Percentiles rank a stretch among this genome's conserved stretches.
These are phyloP conservation scores for Colletotrichum sp. DNA, from an alignment of 2,329 filamentous ascomycete species.

Conservation along the genomic window DNA sequence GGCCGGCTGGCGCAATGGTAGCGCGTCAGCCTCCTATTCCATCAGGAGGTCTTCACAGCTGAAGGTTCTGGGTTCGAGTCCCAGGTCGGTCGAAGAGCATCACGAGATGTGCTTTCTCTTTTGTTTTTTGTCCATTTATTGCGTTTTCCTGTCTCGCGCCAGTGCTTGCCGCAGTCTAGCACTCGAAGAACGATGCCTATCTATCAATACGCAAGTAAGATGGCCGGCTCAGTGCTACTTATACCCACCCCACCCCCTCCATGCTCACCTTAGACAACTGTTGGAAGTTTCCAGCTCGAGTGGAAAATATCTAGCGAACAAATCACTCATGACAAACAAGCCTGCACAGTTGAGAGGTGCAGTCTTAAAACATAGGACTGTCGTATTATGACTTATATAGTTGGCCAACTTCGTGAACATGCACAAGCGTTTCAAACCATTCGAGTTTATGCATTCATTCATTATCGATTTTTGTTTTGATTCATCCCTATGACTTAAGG, in stretches of 20 bases:
- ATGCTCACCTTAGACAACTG: accelerated
- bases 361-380: not conserved
- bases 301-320: not conserved
- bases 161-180: not conserved
- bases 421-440: accelerated
- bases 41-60: not conserved
- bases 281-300: not conserved
- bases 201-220: accelerated
- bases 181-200: not conserved
- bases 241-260: not conserved
- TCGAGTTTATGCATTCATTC: not conserved
- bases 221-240: not conserved
- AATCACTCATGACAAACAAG: not conserved
- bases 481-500: not conserved
- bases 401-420: not conserved
- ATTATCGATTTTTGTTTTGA: not conserved
- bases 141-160: not conserved
- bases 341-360: not conserved
- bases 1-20: constrained; percentile 22
- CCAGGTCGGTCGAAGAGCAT: constrained; percentile 4
- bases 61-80: constrained; percentile 23
- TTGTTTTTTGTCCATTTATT: not conserved
- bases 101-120: not conserved
- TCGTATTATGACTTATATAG: not conserved
- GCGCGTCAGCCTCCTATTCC: constrained; percentile 18